These are phyloP conservation scores for Arabidopsis lyrata DNA, from an alignment of 441 rosid genomes.

Conservation along the genomic window DNA sequence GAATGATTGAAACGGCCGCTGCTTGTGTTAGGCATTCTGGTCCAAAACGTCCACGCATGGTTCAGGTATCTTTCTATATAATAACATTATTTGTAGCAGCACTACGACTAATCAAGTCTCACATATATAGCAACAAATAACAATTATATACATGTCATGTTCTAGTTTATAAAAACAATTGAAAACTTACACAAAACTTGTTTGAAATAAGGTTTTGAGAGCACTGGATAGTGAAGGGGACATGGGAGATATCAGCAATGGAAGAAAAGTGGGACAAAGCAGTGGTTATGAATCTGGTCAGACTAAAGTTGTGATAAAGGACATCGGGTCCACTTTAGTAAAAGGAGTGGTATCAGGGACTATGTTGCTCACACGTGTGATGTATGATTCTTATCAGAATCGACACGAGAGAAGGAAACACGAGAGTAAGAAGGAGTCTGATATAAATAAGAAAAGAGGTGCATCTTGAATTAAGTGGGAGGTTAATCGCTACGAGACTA, in stretches of 20 bases:
- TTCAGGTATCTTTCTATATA: conserved; percentile 58
- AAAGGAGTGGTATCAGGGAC: too few species aligned
- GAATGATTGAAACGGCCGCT: conserved; percentile 91
- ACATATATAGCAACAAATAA: not conserved
- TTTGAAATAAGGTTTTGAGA: conserved; percentile 65
- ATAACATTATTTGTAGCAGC: not conserved
- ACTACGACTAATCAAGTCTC: not conserved
- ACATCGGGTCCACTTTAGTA: too few species aligned
- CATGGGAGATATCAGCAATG: conserved; percentile 69
- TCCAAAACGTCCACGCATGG: conserved; percentile 93
- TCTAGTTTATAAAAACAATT: conserved; percentile 2
- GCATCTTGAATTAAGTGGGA: too few species aligned
- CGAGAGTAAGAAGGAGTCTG: too few species aligned
- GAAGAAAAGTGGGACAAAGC: conserved; percentile 80
- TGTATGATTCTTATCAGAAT: too few species aligned
- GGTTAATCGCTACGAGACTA: too few species aligned
- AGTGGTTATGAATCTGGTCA: conserved; percentile 68
- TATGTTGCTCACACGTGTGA: too few species aligned
- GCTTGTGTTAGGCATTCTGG: conserved; percentile 92
- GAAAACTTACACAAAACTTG: not conserved
- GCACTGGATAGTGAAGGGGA: conserved; percentile 70
- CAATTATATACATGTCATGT: not conserved
- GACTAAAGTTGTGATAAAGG: not conserved
- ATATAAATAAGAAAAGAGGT: too few species aligned
- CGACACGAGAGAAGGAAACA: too few species aligned